Base-by-base conservation (phyloP, 306 rosid species). In the Chamaecrista fasciculata region DNA sequence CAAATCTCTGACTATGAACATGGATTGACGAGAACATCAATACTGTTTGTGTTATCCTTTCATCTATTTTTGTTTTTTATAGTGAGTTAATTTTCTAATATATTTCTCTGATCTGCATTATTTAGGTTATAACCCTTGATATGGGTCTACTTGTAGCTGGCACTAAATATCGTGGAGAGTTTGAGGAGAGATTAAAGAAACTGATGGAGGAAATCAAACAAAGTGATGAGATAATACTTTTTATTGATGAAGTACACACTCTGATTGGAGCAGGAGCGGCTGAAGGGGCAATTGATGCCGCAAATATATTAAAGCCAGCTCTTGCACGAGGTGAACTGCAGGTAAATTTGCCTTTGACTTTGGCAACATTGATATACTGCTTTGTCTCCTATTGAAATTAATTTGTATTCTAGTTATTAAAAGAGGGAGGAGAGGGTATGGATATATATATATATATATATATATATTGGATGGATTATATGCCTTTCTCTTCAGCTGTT, bases 121-220 rank as follows among this genome's bases (percentile, higher is more conserved):
- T 78, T 62, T 80, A 92, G 98, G 98, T 92, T 66, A 87, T 92
- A 65, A 92, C 98, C 70, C 83, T 92, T 71, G 98, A 92, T 77
- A 92, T 92, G 98, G 98, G 98, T 62, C 93, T 92, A 63, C 96
- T 92, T 37, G 98, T 92, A 9, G 98, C 98, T 43, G 98, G 98
- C 70, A 92, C 98, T 57, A 92, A 92, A 79, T 92, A 92, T 69
- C 98, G 98, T 87, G 98, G 98, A 75, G 98, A 92, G 82, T 93
- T 90, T 75, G 98, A 93, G 81, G 98, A 93, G 79, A 86, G 98
- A 52, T 66, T 93, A 50, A 93, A 93, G 88, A 90, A 90, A 74
- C 89, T 93, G 8, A 93, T 93, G 97, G 98, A 93, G 81, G 98
- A 93, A 86, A 86, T 93, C 57, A 90, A 90, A 68, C 98, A 93